Evolutionary conservation across 345 rosid species (phyloP), one percentile per base, ranked within the genome.

Genomic region (Passiflora organensis): DNA sequence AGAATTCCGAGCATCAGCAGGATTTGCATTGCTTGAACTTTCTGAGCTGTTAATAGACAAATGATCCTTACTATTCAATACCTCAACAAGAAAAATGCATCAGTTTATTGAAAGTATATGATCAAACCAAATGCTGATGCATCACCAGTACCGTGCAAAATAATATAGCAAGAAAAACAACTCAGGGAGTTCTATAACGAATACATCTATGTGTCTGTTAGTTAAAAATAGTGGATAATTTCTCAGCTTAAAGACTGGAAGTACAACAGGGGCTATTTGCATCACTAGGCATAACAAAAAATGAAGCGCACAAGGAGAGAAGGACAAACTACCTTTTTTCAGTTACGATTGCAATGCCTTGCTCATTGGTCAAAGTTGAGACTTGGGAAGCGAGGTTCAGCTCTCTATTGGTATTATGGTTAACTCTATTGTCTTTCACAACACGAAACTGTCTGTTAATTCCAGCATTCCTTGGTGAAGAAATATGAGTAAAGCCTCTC

Each of bases 341-440:
- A 32, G 74, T 53, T 28, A 20, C 60, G 69, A 37, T 47, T 16
- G 54, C 57, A 36, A 15, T 39, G 23, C 61, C 75, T 51, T 73
- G 63, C 43, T 70, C 78, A 13, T 61, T 64, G 45, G 60, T 32
- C 48, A 78, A 70, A 11, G 58, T 55, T 23, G 72, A 70, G 37
- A 57, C 67, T 53, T 69, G 59, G 13, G 66, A 56, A 51, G 74
- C 66, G 60, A 82, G 72, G 58, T 77, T 80, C 19, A 28, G 36
- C 54, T 85, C 95, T 58, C 44, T 67, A 72, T 53, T 64, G 57
- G 67, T 49, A 65, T 62, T 77, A 39, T 32, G 72, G 44, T 69
- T 83, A 59, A 80, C 69, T 66, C 91, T 81, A 66, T 83, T 90
- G 76, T 87, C 95, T 62, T 82, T 77, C 64, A 87, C 91, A 41